A percentile compares a stretch with the other conserved stretches of the same genome.
Conservation (phyloP, 352 stramenopile species). For the Globisporangium sylvaticum region DNA sequence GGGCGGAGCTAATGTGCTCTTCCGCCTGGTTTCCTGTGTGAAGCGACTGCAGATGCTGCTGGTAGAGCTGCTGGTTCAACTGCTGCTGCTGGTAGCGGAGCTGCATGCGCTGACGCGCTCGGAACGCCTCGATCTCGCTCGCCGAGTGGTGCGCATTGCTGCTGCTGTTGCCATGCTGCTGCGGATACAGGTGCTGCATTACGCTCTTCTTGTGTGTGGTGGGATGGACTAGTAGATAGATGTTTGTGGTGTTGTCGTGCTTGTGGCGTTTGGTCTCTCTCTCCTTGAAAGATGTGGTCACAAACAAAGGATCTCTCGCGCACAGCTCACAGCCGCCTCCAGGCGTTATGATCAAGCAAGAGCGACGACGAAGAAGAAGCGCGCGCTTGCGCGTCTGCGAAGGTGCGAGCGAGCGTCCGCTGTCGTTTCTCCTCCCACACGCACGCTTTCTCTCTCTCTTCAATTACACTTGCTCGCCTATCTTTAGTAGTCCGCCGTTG, state of each 20-base stretch:
- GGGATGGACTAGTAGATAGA: neutral
- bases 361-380: neutral
- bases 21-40: constrained; percentile 13
- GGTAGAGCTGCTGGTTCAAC: neutral
- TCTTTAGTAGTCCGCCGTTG: constrained; percentile 6
- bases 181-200: constrained; percentile 2
- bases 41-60: constrained; percentile 14
- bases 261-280: neutral
- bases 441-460: neutral
- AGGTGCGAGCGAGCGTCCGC: neutral
- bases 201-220: neutral
- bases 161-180: neutral
- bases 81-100: constrained; percentile 18
- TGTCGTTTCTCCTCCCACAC: neutral
- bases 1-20: neutral
- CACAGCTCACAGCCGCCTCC: neutral
- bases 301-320: neutral
- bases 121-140: constrained; percentile 40
- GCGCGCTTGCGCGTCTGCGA: neutral
- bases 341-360: neutral
- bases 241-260: neutral
- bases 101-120: constrained; percentile 33
- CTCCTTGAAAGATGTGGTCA: neutral
- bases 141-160: neutral
- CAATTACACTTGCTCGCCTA: neutral